Evolutionary conservation across 1,284 basidiomycete species (phyloP).

Genomic region (Nidula niveotomentosa): DNA sequence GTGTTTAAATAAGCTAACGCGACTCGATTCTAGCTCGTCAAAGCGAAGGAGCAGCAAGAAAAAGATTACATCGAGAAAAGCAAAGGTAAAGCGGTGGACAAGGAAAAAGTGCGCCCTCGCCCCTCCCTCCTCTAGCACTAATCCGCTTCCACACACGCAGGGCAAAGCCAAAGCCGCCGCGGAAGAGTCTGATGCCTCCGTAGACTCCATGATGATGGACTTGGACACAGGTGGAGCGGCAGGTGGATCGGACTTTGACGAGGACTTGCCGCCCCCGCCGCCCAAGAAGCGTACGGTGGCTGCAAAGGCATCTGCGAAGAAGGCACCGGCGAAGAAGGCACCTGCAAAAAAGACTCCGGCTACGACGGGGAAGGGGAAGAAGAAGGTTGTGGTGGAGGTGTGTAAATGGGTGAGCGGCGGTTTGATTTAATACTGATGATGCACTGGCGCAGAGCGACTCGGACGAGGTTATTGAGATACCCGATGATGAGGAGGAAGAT

Average conservation of each 20-base stretch:
- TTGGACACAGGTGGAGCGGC: constrained; percentile 44
- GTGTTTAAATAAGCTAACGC: background rate
- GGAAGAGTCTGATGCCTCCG: constrained; percentile 53
- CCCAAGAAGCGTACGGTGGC: constrained; percentile 45
- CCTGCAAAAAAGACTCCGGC: too few relatives aligned
- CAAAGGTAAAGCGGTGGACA: constrained; percentile 31
- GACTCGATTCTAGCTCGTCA: constrained; percentile 47
- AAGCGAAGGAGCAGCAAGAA: constrained; percentile 68
- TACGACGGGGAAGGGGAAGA: constrained; percentile 48
- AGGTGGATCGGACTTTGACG: constrained; percentile 53
- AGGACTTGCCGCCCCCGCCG: constrained; percentile 46
- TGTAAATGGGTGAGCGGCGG: too few relatives aligned
- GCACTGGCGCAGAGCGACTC: constrained; percentile 38
- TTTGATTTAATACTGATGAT: background rate
- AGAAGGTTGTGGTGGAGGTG: constrained; percentile 32
- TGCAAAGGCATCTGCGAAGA: too few relatives aligned
- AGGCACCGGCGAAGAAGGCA: too few relatives aligned
- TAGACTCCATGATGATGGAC: constrained; percentile 83
- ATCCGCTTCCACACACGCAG: background rate
- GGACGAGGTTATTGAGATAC: constrained; percentile 47
- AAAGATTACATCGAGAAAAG: constrained; percentile 53
- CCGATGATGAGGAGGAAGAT: constrained; percentile 50
- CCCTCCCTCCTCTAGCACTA: too few relatives aligned
- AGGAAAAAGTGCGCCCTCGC: too few relatives aligned
- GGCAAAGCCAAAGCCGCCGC: constrained; percentile 16